phyloP scores from a whole-genome alignment of 108 stramenopile species.

The Skeletonema menzelii region DNA sequence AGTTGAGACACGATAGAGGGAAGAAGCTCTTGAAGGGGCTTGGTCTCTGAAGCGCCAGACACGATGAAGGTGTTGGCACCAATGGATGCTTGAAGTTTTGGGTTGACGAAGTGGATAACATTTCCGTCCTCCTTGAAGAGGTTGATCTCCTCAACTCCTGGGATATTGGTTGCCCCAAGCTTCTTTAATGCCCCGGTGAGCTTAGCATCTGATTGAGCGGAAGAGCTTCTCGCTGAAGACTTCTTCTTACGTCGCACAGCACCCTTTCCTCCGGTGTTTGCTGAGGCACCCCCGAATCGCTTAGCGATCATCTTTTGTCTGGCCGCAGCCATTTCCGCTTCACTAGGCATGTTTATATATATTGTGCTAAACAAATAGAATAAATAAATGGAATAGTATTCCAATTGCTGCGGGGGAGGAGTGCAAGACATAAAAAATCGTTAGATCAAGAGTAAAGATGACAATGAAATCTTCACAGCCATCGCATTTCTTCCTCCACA shows the following conservation, averaged over 20 bases:
- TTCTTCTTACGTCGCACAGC: conserved; percentile 94
- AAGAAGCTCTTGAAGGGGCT: conserved; percentile 92
- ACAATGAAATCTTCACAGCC: background rate
- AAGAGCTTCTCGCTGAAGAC: conserved; percentile 74
- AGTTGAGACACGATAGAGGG: conserved; percentile 96
- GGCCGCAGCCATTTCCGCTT: conserved; percentile 64
- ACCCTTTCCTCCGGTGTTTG: conserved; percentile 92
- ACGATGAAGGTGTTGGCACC: conserved; percentile 98
- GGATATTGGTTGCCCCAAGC: conserved; percentile 96
- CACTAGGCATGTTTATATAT: background rate
- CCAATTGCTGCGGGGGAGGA: conserved; percentile 1
- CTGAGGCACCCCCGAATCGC: conserved; percentile 85
- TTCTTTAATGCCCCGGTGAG: conserved; percentile 92
- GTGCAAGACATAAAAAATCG: background rate
- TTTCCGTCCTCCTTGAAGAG: conserved; percentile 98
- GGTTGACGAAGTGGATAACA: conserved; percentile 95
- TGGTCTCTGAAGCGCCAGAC: conserved; percentile 89
- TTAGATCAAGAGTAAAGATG: background rate
- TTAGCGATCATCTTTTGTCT: conserved; percentile 90
- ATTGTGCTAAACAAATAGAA: background rate
- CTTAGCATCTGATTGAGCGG: conserved; percentile 95
- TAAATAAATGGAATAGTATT: background rate
- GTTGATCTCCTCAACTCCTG: conserved; percentile 98
- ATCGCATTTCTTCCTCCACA: background rate
- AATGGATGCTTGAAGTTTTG: conserved; percentile 96